Percentiles rank a stretch among this genome's conserved stretches.
phyloP scores from a whole-genome alignment of 2,329 filamentous ascomycete species.

The Trichoderma simmonsii region DNA sequence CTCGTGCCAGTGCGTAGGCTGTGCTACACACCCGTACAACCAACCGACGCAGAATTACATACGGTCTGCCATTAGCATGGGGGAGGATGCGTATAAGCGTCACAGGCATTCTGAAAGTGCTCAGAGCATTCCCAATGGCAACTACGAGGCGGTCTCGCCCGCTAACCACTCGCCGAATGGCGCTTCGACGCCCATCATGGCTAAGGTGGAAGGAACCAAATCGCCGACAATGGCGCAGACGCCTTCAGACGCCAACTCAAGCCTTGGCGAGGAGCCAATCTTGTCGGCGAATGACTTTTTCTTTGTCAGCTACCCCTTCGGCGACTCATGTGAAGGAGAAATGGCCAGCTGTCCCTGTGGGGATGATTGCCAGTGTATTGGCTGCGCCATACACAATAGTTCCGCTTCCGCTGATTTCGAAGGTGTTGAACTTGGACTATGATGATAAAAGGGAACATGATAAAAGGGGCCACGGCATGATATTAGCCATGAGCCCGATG shows the following conservation, averaged over 20 bases:
- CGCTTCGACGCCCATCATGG: conserved; percentile 15
- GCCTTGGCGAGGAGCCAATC: conserved; percentile 48
- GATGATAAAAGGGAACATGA: background rate
- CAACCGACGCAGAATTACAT: conserved; percentile 56
- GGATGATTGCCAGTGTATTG: conserved; percentile 57
- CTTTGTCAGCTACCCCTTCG: conserved; percentile 55
- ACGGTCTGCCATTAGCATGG: conserved; percentile 46
- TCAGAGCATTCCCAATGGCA: conserved; percentile 27
- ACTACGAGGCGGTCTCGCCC: conserved; percentile 21
- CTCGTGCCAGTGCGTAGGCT: conserved; percentile 64
- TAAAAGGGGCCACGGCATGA: background rate
- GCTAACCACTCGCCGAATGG: conserved; percentile 21
- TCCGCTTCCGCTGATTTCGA: background rate
- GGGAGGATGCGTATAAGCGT: conserved; percentile 31
- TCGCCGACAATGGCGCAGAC: conserved; percentile 44
- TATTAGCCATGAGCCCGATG: background rate
- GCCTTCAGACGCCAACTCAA: conserved; percentile 46
- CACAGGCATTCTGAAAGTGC: conserved; percentile 24
- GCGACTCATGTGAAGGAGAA: conserved; percentile 47
- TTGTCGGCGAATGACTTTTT: conserved; percentile 54
- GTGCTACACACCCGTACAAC: conserved; percentile 66
- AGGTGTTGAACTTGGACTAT: background rate
- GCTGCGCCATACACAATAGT: conserved; percentile 52
- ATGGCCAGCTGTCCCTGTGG: conserved; percentile 54
- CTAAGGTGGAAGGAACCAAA: conserved; percentile 29